These are phyloP conservation scores for Tranzscheliella williamsii DNA, from an alignment of 1,284 basidiomycete species.

Conservation along the genomic window DNA sequence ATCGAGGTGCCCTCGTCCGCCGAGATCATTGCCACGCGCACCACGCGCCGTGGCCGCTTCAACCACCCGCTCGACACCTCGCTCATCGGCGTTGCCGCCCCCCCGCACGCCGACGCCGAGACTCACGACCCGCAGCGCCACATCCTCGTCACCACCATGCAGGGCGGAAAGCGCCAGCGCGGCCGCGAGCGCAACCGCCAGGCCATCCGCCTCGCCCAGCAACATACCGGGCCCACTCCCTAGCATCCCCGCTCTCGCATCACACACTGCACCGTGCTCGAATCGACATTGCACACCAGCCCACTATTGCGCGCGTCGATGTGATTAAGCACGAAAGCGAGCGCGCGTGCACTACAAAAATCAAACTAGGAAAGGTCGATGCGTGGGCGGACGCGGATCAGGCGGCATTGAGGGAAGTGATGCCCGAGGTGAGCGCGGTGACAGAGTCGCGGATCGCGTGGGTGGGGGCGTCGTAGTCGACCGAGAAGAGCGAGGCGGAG, in stretches of 20 bases:
- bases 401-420: conserved; percentile 14
- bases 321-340: too few relatives aligned
- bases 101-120: conserved; percentile 10
- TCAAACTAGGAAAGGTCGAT: too few relatives aligned
- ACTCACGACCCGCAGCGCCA: conserved; percentile 19
- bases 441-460: conserved; percentile 1
- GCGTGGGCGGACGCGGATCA: too few relatives aligned
- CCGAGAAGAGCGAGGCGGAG: conserved; percentile 40
- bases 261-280: too few relatives aligned
- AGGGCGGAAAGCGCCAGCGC: conserved; percentile 44
- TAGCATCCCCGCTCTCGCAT: too few relatives aligned
- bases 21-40: conserved; percentile 39
- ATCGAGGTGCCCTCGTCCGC: conserved; percentile 36
- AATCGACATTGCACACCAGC: too few relatives aligned
- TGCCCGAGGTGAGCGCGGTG: conserved; percentile 10
- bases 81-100: conserved; percentile 23
- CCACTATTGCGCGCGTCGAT: too few relatives aligned
- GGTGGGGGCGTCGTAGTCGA: conserved; percentile 52
- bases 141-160: conserved; percentile 47
- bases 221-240: conserved; percentile 18
- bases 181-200: conserved; percentile 47
- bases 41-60: conserved; percentile 26
- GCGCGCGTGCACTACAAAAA: too few relatives aligned
- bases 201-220: conserved; percentile 28
- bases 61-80: conserved; percentile 36